Evolutionary conservation across 2,329 filamentous ascomycete genomes (phyloP).

Genomic region (Paradendryphiella salina): DNA sequence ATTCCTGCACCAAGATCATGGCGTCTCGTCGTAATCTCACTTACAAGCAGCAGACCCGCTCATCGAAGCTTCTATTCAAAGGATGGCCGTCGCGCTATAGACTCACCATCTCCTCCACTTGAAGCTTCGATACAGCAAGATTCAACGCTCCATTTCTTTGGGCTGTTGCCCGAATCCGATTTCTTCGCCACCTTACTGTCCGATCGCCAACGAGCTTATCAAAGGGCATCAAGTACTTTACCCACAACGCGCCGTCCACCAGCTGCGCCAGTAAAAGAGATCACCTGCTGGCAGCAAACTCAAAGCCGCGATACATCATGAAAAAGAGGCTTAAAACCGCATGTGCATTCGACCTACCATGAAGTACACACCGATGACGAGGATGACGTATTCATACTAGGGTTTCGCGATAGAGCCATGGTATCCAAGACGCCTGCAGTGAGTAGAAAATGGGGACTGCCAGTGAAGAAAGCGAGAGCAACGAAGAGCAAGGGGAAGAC

Average conservation of each 20-base stretch:
- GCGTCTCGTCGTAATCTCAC: not conserved
- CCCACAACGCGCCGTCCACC: not conserved
- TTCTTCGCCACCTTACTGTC: constrained; percentile 15
- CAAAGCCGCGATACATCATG: too few species aligned
- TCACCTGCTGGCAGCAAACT: too few species aligned
- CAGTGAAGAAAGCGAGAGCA: not conserved
- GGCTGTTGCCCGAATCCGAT: not conserved
- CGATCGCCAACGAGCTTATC: constrained; percentile 13
- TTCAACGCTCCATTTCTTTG: not conserved
- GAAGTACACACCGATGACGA: not conserved
- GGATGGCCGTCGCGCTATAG: not conserved
- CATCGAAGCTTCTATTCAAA: not conserved
- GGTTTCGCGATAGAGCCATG: not conserved
- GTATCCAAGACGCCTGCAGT: not conserved
- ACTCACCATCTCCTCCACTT: not conserved
- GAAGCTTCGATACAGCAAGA: not conserved
- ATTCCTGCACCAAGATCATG: constrained; percentile 3
- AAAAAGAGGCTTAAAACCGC: not conserved
- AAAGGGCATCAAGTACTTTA: not conserved
- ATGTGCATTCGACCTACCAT: not conserved
- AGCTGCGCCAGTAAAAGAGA: not conserved
- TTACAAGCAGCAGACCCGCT: not conserved
- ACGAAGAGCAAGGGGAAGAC: not conserved
- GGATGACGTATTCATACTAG: too few species aligned
- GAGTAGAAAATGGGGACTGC: not conserved